A percentile compares a stretch with the other conserved stretches of the same genome.
phyloP scores from a whole-genome alignment of 148 eudicot genomes.

The Pouteria glomerata region DNA sequence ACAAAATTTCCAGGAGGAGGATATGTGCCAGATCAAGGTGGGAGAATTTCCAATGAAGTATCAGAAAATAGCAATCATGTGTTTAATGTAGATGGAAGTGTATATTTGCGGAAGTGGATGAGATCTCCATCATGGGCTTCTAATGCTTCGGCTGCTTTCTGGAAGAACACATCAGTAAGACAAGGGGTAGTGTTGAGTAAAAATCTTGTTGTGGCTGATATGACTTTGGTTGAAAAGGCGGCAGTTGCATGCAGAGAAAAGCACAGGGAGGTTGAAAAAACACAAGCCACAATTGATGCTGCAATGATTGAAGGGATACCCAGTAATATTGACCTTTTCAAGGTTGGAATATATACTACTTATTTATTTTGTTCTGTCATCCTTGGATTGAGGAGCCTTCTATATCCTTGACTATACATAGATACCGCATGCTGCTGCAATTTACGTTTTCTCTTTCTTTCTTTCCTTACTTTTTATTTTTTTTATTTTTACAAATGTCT shows the following conservation, averaged over 20 bases:
- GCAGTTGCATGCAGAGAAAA: slow-evolving; percentile 54
- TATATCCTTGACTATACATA: background rate
- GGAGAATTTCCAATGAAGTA: slow-evolving; percentile 26
- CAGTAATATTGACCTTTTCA: slow-evolving; percentile 86
- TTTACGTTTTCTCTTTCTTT: background rate
- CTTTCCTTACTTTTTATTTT: background rate
- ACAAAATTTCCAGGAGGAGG: slow-evolving; percentile 26
- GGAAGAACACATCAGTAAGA: slow-evolving; percentile 45
- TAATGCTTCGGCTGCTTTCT: slow-evolving; percentile 59
- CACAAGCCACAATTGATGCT: slow-evolving; percentile 89
- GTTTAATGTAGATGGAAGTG: slow-evolving; percentile 84
- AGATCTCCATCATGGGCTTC: slow-evolving; percentile 75
- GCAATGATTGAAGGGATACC: slow-evolving; percentile 96
- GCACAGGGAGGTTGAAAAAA: slow-evolving; percentile 56
- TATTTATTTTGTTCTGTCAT: background rate
- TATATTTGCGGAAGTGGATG: slow-evolving; percentile 79
- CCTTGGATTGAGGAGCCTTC: background rate
- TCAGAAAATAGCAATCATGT: slow-evolving; percentile 45
- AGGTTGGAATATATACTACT: slow-evolving; percentile 41
- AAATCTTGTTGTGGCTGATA: slow-evolving; percentile 70
- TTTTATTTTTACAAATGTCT: background rate
- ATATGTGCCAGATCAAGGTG: slow-evolving; percentile 15
- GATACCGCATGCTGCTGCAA: background rate
- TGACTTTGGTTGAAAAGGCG: slow-evolving; percentile 65
- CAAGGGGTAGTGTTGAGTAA: slow-evolving; percentile 68